Evolutionary conservation across 306 rosid species (phyloP), one percentile per base, ranked within the genome.

Genomic region (Elaeagnus macrophylla): DNA sequence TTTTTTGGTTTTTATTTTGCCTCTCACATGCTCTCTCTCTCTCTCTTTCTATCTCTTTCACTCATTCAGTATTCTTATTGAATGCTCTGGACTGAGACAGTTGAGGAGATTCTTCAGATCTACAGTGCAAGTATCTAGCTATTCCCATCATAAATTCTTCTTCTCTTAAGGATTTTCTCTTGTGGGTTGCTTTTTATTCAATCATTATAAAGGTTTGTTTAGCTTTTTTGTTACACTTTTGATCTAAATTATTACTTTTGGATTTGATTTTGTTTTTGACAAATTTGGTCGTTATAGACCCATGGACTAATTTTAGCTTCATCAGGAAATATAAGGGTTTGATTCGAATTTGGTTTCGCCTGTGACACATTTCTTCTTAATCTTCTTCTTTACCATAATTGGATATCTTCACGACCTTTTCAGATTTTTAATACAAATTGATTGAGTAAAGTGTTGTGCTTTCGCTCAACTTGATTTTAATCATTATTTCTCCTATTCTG

Each of bases 31-130:
- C 79, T 60, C 14, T 66, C 44, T 61, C 58, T 63, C 48, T 39
- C 67, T 68, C 71, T 51, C 39, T 58, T 42, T 13, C 13, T 9
- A 7, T 13, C 13, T 7, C 46, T 42, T 1, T 8, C 47, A 12
- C 63, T 65, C 35, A 41, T 69, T 57, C 74, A 70, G 63, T 50
- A 5, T 32, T 66, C 63, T 60, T 7, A 59, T 32, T 75, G 72
- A 76, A 84, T 69, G 74, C 80, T 82, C 77, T 82, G 84, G 93
- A 84, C 84, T 76, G 67, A 64, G 39, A 1, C 51, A 73, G 75
- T 74, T 69, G 68, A 59, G 64, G 66, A 79, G 89, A 84, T 87
- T 80, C 84, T 64, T 70, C 82, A 91, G 89, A 87, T 91, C 96
- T 79, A 77, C 79, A 71, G 70, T 62, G 39, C 38, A 68, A 72